A percentile compares a stretch with the other conserved stretches of the same genome.
phyloP scores from a whole-genome alignment of 2,329 filamentous ascomycete genomes.

The Aplosporella prunicola region DNA sequence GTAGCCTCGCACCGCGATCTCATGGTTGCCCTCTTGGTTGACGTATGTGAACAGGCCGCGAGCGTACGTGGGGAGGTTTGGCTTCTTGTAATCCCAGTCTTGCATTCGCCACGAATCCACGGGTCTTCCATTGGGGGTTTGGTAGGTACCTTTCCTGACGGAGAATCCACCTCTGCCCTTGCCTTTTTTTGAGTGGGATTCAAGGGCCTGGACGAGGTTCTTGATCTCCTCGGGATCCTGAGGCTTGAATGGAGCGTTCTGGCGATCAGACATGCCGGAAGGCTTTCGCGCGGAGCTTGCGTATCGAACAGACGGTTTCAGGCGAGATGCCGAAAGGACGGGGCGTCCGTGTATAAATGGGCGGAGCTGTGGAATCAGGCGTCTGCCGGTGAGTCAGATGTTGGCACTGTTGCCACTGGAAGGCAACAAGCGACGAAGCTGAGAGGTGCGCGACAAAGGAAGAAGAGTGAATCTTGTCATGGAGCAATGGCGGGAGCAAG shows the following conservation, averaged over 20 bases:
- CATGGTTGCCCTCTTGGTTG: constrained; percentile 52
- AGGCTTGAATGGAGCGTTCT: constrained; percentile 50
- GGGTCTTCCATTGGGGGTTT: constrained; percentile 53
- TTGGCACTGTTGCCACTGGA: too few relatives aligned
- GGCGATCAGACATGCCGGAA: constrained; percentile 41
- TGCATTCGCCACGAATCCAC: constrained; percentile 90
- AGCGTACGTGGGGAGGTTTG: constrained; percentile 79
- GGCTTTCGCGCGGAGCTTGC: neutral
- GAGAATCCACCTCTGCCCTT: constrained; percentile 51
- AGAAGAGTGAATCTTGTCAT: too few relatives aligned
- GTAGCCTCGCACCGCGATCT: constrained; percentile 84
- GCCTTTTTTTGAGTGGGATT: constrained; percentile 43
- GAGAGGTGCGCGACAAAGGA: too few relatives aligned
- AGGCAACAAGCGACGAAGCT: too few relatives aligned
- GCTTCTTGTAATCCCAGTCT: constrained; percentile 93
- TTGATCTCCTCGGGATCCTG: constrained; percentile 63
- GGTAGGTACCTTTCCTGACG: constrained; percentile 72
- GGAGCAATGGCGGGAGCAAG: too few relatives aligned
- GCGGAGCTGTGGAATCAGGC: too few relatives aligned
- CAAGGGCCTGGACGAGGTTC: constrained; percentile 55
- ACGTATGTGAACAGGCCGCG: constrained; percentile 86
- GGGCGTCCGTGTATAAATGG: too few relatives aligned
- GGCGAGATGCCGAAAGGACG: too few relatives aligned
- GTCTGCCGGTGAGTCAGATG: too few relatives aligned
- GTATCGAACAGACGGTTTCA: too few relatives aligned